Evolutionary conservation across 2,329 filamentous ascomycete genomes (phyloP).

Genomic region (Mycosphaerella arachidis): DNA sequence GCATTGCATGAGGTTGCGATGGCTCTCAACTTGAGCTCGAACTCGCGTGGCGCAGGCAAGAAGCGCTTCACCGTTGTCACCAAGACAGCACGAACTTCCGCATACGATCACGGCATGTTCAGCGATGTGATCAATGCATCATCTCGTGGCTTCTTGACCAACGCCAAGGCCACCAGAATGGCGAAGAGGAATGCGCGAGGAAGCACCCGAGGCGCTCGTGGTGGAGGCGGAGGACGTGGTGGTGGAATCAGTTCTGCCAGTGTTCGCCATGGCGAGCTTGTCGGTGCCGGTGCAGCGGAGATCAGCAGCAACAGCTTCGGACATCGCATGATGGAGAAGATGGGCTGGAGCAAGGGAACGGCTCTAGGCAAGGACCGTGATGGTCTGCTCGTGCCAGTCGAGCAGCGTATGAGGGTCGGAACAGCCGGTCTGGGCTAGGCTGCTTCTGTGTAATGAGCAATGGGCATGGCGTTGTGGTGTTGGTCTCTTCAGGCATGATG

Average conservation of each 20-base stretch:
- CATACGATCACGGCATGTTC: slow-evolving; percentile 54
- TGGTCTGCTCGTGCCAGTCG: slow-evolving; percentile 80
- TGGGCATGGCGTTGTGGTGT: neutral
- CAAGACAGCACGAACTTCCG: slow-evolving; percentile 64
- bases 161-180: slow-evolving; percentile 19
- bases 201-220: slow-evolving; percentile 9
- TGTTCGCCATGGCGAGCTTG: slow-evolving; percentile 80
- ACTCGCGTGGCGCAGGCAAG: slow-evolving; percentile 70
- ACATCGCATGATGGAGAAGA: slow-evolving; percentile 84
- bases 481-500: neutral
- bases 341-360: slow-evolving; percentile 90
- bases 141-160: slow-evolving; percentile 50
- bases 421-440: slow-evolving; percentile 71
- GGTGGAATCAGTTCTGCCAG: slow-evolving; percentile 42
- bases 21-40: slow-evolving; percentile 73
- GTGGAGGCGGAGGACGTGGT: slow-evolving; percentile 33
- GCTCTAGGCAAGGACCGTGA: slow-evolving; percentile 77
- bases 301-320: slow-evolving; percentile 79
- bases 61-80: slow-evolving; percentile 72
- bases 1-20: slow-evolving; percentile 74
- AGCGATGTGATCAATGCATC: slow-evolving; percentile 36
- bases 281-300: slow-evolving; percentile 80
- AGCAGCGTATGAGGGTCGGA: slow-evolving; percentile 79
- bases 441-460: neutral
- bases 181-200: slow-evolving; percentile 39